Evolutionary conservation across 2,329 filamentous ascomycete genomes (phyloP).

Genomic region (Pyrenochaeta sp.): DNA sequence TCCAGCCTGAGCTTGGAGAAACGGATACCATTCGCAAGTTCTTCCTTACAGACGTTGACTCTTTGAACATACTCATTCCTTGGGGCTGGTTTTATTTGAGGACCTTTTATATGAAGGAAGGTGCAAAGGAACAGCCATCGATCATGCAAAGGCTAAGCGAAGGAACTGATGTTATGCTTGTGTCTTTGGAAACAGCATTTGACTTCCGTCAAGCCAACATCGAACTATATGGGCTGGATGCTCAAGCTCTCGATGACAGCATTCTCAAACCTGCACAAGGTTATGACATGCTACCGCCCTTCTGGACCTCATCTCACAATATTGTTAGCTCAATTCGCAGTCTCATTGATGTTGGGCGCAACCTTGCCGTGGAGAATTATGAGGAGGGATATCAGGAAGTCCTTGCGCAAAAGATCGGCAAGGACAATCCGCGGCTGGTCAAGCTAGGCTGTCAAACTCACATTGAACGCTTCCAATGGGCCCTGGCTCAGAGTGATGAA

Average conservation of each 20-base stretch:
- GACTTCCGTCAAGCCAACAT: conserved; percentile 77
- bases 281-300: conserved; percentile 76
- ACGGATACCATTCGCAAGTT: conserved; percentile 84
- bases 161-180: conserved; percentile 77
- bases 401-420: conserved; percentile 56
- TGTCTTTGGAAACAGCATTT: conserved; percentile 69
- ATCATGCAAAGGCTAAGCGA: conserved; percentile 64
- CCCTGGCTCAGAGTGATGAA: conserved; percentile 60
- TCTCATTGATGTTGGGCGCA: conserved; percentile 53
- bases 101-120: conserved; percentile 77
- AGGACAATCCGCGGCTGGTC: conserved; percentile 60
- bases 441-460: conserved; percentile 66
- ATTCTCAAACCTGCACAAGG: conserved; percentile 57
- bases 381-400: conserved; percentile 45
- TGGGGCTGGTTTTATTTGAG: conserved; percentile 73
- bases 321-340: conserved; percentile 51
- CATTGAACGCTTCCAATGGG: conserved; percentile 68
- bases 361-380: conserved; percentile 51
- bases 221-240: conserved; percentile 74
- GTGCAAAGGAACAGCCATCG: conserved; percentile 63
- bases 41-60: conserved; percentile 73
- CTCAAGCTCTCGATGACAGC: conserved; percentile 66
- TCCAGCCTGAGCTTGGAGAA: conserved; percentile 71
- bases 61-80: conserved; percentile 77
- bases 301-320: conserved; percentile 80